Evolutionary conservation across 306 rosid species (phyloP).

Genomic region (Sicyos baderoa): DNA sequence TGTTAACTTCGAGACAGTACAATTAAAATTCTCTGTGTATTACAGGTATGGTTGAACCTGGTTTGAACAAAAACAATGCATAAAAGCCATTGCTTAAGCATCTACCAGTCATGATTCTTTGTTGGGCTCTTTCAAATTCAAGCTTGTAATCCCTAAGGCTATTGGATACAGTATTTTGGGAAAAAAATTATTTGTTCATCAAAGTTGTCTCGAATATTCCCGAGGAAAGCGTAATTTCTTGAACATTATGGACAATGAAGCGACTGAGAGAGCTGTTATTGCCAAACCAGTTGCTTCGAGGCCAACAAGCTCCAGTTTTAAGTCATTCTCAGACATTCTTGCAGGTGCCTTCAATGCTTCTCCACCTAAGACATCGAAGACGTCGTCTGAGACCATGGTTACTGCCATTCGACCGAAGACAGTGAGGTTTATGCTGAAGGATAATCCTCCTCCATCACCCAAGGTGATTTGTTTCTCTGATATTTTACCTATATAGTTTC

Average conservation of each 20-base stretch:
- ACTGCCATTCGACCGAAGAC: constrained; percentile 91
- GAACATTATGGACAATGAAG: constrained; percentile 54
- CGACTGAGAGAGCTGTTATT: constrained; percentile 55
- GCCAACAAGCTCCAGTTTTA: constrained; percentile 66
- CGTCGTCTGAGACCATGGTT: constrained; percentile 50
- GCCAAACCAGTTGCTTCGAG: constrained; percentile 89
- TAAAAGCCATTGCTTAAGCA: not conserved
- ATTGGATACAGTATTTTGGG: not conserved
- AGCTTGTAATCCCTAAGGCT: not conserved
- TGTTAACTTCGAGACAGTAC: not conserved
- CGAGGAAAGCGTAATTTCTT: not conserved
- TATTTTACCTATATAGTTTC: constrained; percentile 17
- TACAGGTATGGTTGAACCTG: not conserved
- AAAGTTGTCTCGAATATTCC: not conserved
- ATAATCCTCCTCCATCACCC: constrained; percentile 31
- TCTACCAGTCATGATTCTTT: not conserved
- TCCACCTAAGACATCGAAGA: constrained; percentile 24
- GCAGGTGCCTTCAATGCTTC: constrained; percentile 62
- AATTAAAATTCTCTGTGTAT: not conserved
- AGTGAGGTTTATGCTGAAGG: constrained; percentile 63
- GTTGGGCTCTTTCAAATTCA: not conserved
- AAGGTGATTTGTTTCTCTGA: constrained; percentile 52
- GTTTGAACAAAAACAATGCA: not conserved
- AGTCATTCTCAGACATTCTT: constrained; percentile 85
- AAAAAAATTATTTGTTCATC: constrained; percentile 2